Evolutionary conservation across 2,329 filamentous ascomycete species (phyloP), one percentile per base, ranked within the genome.

Genomic region (Pseudogymnoascus destructans): DNA sequence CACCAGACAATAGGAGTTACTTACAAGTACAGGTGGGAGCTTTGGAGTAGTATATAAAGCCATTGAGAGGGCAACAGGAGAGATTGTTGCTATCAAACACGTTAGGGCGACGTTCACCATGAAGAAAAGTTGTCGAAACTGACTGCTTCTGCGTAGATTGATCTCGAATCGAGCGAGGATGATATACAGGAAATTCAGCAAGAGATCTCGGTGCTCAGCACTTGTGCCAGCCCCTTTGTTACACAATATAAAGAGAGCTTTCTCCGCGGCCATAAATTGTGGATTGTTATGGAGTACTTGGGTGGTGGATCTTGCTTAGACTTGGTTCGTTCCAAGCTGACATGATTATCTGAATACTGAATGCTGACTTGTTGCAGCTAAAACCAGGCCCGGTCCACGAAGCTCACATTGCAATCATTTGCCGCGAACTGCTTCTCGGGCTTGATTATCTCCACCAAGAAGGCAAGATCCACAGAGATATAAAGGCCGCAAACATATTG

Each of bases 201-300:
- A 69, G 93, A 98, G 70, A 97, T 98, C 65, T 87, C 89, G 2
- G 87, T 98, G 32, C 78, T 98, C 61, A 93, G 91, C 73, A 96
- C 93, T 57, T 98, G 93, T 75, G 87, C 87, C 64, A 96, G 91
- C 70, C 86, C 87, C 54, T 95, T 87, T 71, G 90, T 98, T 65
- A 97, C 93, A 13, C 88, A 95, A 70, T 98, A 98, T 78, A 95
- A 91, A 71, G 87, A 89, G 19, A 96, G 91, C 69, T 98, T 97
- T 71, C 80, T 97, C n/a, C 84, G 89, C 65, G 93, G 93, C 23
- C 87, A 91, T 70, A 98, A 97, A 74, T 76, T 98, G 76, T 98
- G 93, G 93, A 98, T 98, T 69, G 89, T 97, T 60, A 98, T 98
- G 93, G 93, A 98, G 72, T 98, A 87, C 69, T 76, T 98, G 9